These are phyloP conservation scores for Zymoseptoria passerinii DNA, from an alignment of 2,329 filamentous ascomycete genomes.

Conservation along the genomic window DNA sequence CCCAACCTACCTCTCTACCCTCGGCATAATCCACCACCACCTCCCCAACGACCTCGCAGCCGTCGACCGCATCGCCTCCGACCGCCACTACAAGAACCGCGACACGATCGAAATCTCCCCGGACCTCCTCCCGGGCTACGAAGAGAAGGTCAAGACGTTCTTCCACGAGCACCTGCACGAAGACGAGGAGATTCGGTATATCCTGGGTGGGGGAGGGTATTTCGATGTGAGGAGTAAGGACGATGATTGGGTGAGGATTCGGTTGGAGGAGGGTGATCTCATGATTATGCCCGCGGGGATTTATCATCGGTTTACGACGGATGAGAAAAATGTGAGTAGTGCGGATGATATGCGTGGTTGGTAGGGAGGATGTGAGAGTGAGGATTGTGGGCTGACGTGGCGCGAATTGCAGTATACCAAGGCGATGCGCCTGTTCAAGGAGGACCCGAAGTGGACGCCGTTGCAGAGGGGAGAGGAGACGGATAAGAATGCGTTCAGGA, in stretches of 20 bases:
- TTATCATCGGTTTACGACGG: constrained; percentile 95
- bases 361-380: constrained; percentile 8
- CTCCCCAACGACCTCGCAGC: constrained; percentile 53
- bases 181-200: constrained; percentile 96
- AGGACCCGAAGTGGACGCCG: constrained; percentile 97
- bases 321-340: constrained; percentile 71
- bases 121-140: constrained; percentile 74
- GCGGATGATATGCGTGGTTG: neutral
- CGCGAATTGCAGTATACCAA: constrained; percentile 66
- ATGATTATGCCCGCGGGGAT: constrained; percentile 92
- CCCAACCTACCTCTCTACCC: constrained; percentile 55
- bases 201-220: constrained; percentile 77
- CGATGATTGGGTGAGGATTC: constrained; percentile 84
- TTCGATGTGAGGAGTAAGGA: constrained; percentile 81
- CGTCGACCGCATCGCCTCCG: constrained; percentile 65
- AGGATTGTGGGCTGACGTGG: constrained; percentile 6
- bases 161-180: constrained; percentile 95
- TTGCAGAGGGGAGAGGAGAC: constrained; percentile 72
- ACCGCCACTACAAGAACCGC: constrained; percentile 84
- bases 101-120: constrained; percentile 89
- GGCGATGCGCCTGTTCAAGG: constrained; percentile 94
- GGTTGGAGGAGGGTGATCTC: constrained; percentile 76
- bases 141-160: constrained; percentile 87
- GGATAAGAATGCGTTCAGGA: constrained; percentile 68
- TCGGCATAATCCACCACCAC: constrained; percentile 75